Percentiles rank a stretch among this genome's conserved stretches.
phyloP scores from a whole-genome alignment of 2,329 filamentous ascomycete species.

The Paecilomyces sp. region DNA sequence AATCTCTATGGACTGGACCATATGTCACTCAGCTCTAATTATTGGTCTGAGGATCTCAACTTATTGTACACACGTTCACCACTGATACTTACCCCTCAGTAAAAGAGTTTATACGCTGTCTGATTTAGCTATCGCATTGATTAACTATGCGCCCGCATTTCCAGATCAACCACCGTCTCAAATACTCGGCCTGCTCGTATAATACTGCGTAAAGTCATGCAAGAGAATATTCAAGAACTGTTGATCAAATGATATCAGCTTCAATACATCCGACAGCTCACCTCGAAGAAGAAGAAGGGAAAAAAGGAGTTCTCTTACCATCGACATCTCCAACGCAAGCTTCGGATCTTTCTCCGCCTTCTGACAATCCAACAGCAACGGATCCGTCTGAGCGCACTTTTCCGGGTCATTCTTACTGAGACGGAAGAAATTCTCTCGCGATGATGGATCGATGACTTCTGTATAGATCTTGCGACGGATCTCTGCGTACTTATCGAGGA shows the following conservation, averaged over 20 bases:
- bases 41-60: too few relatives aligned
- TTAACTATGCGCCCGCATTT: too few relatives aligned
- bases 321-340: constrained; percentile 17
- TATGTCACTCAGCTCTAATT: too few relatives aligned
- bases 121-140: too few relatives aligned
- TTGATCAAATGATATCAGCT: neutral
- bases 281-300: neutral
- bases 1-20: too few relatives aligned
- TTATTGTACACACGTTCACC: too few relatives aligned
- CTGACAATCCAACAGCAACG: constrained; percentile 27
- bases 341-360: constrained; percentile 22
- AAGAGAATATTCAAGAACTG: constrained; percentile 22
- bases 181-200: constrained; percentile 1
- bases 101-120: too few relatives aligned
- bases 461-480: constrained; percentile 33
- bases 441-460: constrained; percentile 32
- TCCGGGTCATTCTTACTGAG: constrained; percentile 28
- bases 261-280: neutral
- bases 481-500: constrained; percentile 38
- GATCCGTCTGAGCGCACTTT: constrained; percentile 26
- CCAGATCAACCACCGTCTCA: neutral
- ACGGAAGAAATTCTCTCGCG: constrained; percentile 35
- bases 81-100: too few relatives aligned
- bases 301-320: constrained; percentile 11
- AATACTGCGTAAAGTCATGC: constrained; percentile 27